A percentile compares a stretch with the other conserved stretches of the same genome.
These are phyloP conservation scores for Lotus japonicus DNA, from an alignment of 306 rosid genomes.

Conservation along the genomic window DNA sequence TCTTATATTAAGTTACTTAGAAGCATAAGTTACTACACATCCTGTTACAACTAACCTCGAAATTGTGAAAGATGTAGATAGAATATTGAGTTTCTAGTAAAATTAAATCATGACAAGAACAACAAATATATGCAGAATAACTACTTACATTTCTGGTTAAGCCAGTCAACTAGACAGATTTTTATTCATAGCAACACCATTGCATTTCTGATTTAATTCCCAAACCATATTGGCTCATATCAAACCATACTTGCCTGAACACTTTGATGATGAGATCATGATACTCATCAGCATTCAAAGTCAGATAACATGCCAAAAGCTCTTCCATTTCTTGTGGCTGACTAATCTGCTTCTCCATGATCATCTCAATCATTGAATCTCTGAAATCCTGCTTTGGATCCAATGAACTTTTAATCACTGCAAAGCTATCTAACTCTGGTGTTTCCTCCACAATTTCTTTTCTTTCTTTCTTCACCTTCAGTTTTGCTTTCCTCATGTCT, in stretches of 20 bases:
- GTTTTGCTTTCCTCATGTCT: slow-evolving; percentile 59
- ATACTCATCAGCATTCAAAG: slow-evolving; percentile 77
- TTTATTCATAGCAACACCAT: slow-evolving; percentile 24
- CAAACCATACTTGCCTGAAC: slow-evolving; percentile 87
- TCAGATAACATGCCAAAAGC: slow-evolving; percentile 75
- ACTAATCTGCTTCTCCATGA: slow-evolving; percentile 51
- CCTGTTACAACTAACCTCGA: no score
- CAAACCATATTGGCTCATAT: slow-evolving; percentile 39
- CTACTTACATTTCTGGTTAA: slow-evolving; percentile 3
- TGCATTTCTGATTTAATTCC: slow-evolving; percentile 27
- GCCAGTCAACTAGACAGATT: slow-evolving; percentile 2
- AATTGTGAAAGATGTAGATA: background rate
- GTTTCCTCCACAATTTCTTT: slow-evolving; percentile 27
- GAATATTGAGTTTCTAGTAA: background rate
- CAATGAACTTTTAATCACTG: slow-evolving; percentile 67
- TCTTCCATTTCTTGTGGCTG: slow-evolving; percentile 74
- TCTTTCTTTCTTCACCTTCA: slow-evolving; percentile 42
- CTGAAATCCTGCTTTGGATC: slow-evolving; percentile 79
- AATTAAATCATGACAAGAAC: slow-evolving; percentile 17
- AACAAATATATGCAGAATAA: background rate
- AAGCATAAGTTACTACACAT: no score
- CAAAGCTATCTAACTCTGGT: slow-evolving; percentile 55
- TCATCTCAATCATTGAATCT: slow-evolving; percentile 97
- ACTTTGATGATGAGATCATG: slow-evolving; percentile 85
- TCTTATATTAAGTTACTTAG: no score